Evolutionary conservation across 352 stramenopile genomes (phyloP), one percentile per base, ranked within the genome.

Genomic region (Pythium sukuiense): DNA sequence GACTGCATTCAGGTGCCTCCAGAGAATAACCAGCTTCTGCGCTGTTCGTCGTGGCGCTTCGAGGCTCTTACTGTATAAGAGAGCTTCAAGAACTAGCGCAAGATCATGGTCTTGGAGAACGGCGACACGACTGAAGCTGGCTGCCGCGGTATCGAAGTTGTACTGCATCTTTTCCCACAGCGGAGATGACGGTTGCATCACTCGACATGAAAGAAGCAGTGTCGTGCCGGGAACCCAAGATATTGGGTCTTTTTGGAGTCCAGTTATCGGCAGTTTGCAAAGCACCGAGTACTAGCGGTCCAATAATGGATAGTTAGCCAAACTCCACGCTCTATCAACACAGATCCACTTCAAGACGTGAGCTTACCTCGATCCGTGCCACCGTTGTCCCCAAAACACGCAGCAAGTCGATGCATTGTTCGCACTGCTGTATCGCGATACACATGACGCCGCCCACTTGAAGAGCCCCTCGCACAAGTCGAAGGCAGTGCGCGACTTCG

Each of bases 391-490:
- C 26, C 13, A 74, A n/a, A 3, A 65, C 33, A 3, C 63, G 57
- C 11, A 74, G 45, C 11, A 74, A n/a, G 33, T 52, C 30, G 20
- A 74, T 6, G n/a, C 45, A 46, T 13, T 52, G 27, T 3, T 46
- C 14, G 39, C 43, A 20, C 18, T 65, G 53, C 55, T 48, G 45
- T 29, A 66, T 9, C 7, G 56, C 55, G 29, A 76, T 39, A n/a
- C 54, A 67, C 2, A 81, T 61, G 2, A 70, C 57, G 0, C 74
- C 70, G 8, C 61, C 62, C 9, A 45, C 57, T 7, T 63, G 57
- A 29, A 81, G 54, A 1, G 71, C 62, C 9, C 82, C 82, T 30
- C 77, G 65, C 7, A 90, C 26, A 6, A 89, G 64, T 24, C 74
- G 79, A 6, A 71, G 35, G 18, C 49, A 65, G 39, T 73, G 67